Evolutionary conservation across 345 rosid genomes (phyloP), one percentile per base, ranked within the genome.

Genomic region (Lenwebbia sp.): DNA sequence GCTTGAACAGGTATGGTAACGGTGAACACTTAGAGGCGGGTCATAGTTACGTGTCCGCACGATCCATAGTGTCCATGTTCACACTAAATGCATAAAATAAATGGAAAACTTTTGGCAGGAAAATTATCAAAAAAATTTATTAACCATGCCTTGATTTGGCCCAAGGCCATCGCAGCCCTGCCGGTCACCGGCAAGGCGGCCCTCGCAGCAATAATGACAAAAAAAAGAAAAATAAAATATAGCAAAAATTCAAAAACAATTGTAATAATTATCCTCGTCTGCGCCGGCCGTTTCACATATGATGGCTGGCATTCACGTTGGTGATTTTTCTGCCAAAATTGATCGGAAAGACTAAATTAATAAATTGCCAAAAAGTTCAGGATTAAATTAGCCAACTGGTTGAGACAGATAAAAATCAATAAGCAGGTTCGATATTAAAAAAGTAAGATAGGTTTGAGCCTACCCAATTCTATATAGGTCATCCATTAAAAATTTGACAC

Each of bases 261-360:
- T 17, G 5, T 65, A 65, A 19, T 8, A 33, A 8, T 4, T 70
- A 0, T 37, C 2, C 6, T 2, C 1, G 1, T 70, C 5, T 9
- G 3, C 0, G 0, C 17, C 0, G 0, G 1, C 9, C 1, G 0
- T 30, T 4, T 0, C 37, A 33, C 1, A 0, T 70, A 19, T 0
- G 47, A 70, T 0, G 3, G 0, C 3, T 1, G 0, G 9, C 5
- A 10, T 33, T 19, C 0, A 33, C 9, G 1, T 9, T 19, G 2
- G 3, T 0, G 0, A 70, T 70, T 70, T 53, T 60, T 15, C 11
- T 14, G 15, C 13, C 11, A 62, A 30, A 62, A 62, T 62, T 30
- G 11, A 62, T 5, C 0, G 0, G 0, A 28, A 30, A 4, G 6
- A 15, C 15, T 7, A 15, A 30, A 62, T 62, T 0, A 0, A 7